These are phyloP conservation scores for Saccharomycopsis lassenensis DNA, from an alignment of 805 yeast genomes.

Conservation along the genomic window DNA sequence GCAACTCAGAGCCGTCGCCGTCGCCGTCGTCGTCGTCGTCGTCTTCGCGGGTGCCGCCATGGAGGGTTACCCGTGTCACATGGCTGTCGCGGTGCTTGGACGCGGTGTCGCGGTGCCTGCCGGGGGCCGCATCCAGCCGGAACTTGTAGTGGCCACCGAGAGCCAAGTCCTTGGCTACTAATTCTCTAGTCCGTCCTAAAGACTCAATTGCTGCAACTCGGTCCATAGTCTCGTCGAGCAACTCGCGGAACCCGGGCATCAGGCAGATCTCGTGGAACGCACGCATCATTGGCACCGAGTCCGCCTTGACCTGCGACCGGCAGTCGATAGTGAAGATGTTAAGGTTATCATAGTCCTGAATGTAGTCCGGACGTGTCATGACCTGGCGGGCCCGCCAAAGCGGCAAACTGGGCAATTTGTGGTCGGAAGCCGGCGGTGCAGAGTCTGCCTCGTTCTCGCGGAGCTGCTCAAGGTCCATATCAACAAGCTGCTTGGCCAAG, in stretches of 20 bases:
- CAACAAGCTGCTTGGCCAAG: conserved; percentile 57
- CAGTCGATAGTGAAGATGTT: conserved; percentile 76
- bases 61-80: conserved; percentile 2
- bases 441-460: not conserved
- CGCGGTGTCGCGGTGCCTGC: not conserved
- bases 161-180: conserved; percentile 59
- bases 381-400: conserved; percentile 76
- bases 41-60: conserved; percentile 11
- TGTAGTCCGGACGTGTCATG: conserved; percentile 78
- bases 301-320: conserved; percentile 62
- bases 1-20: conserved; percentile 20
- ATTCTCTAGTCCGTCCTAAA: conserved; percentile 65
- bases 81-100: not conserved
- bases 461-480: conserved; percentile 35
- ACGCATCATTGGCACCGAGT: conserved; percentile 82
- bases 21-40: conserved; percentile 19
- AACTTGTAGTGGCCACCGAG: conserved; percentile 37
- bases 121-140: not conserved
- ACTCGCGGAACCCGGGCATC: conserved; percentile 58
- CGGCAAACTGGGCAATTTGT: conserved; percentile 60
- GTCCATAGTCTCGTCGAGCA: conserved; percentile 52
- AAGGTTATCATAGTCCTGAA: conserved; percentile 61
- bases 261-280: conserved; percentile 71
- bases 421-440: conserved; percentile 26
- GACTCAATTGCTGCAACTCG: conserved; percentile 70